Base-by-base conservation (phyloP, 306 rosid genomes). In the Lablab purpureus region DNA sequence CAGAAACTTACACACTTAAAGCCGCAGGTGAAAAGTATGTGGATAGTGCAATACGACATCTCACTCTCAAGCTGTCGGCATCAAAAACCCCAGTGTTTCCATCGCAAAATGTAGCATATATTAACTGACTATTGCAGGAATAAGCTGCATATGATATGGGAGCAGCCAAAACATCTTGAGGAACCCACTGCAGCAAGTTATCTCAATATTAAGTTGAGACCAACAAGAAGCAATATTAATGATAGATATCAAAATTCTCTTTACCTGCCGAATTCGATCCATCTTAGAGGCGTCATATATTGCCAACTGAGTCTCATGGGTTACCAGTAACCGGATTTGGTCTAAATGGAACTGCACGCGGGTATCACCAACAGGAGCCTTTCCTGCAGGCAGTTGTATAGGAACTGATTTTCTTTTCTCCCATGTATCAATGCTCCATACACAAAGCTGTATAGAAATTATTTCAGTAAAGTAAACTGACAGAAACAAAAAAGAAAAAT, bases 351-450 rank as follows among this genome's bases (percentile, higher is more conserved):
- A 91, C 85, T 93, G 94, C 72, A 93, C 89, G 10, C 91, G 84
- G 60, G 96, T 93, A 68, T 88, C 94, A 40, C 97, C 90, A 8
- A 56, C 83, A 46, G 90, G 83, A 14, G 91, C 82, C 89, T 90
- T 93, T 77, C 91, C 96, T 15, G 86, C 83, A 7, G 91, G 89
- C 50, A 89, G 51, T 58, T 85, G 93, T 73, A 90, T 71, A 67
- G 90, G 45, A 37, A 89, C 69, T 27, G 87, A 87, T 80, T 89
- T 89, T 78, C 91, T 88, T 87, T 90, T 93, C 90, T 90, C 97
- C 97, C 97, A 93, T 54, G 91, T 76, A 83, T 89, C 96, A 77
- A 93, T 89, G 87, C 85, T 90, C 94, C 96, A 91, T 65, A 88
- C 82, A 60, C 92, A 90, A 3, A 93, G 86, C 97, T 93, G 89